Percentiles rank a stretch among this genome's conserved stretches.
These are phyloP conservation scores for Geosmithia flava DNA, from an alignment of 2,329 filamentous ascomycete species.

Conservation along the genomic window DNA sequence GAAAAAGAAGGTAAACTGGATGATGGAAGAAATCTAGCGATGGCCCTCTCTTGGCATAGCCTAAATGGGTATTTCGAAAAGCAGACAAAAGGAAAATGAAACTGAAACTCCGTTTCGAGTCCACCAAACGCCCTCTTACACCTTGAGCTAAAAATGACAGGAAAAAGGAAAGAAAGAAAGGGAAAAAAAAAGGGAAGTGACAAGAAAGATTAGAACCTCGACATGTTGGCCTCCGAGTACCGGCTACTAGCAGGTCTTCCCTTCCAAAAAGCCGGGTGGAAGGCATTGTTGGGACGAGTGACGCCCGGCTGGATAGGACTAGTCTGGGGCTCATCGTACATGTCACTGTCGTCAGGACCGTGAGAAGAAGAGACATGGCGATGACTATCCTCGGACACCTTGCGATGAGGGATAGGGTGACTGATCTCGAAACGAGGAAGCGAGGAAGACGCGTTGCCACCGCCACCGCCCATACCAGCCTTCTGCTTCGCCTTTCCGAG, in stretches of 20 bases:
- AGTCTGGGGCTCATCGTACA: constrained; percentile 19
- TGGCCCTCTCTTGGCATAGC: no score
- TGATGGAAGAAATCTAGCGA: no score
- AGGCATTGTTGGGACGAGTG: constrained; percentile 41
- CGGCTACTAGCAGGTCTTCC: constrained; percentile 17
- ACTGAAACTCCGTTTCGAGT: no score
- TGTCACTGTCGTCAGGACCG: constrained; percentile 4
- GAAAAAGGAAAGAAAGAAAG: not conserved
- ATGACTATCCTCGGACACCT: constrained; percentile 23
- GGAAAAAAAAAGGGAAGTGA: not conserved
- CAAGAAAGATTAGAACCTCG: constrained; percentile 24
- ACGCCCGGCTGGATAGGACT: constrained; percentile 45
- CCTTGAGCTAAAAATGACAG: not conserved
- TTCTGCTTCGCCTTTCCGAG: not conserved
- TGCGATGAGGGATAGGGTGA: constrained; percentile 15
- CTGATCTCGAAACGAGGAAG: constrained; percentile 12
- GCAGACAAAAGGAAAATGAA: no score
- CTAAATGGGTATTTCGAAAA: no score
- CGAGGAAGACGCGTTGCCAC: not conserved
- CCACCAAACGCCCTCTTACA: no score
- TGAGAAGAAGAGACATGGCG: constrained; percentile 2
- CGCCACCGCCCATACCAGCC: not conserved
- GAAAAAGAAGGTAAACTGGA: no score
- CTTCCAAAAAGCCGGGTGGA: constrained; percentile 37
- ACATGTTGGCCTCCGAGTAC: constrained; percentile 39